Base-by-base conservation (phyloP, 495 filamentous ascomycete genomes). In the Annulohypoxylon bovei region DNA sequence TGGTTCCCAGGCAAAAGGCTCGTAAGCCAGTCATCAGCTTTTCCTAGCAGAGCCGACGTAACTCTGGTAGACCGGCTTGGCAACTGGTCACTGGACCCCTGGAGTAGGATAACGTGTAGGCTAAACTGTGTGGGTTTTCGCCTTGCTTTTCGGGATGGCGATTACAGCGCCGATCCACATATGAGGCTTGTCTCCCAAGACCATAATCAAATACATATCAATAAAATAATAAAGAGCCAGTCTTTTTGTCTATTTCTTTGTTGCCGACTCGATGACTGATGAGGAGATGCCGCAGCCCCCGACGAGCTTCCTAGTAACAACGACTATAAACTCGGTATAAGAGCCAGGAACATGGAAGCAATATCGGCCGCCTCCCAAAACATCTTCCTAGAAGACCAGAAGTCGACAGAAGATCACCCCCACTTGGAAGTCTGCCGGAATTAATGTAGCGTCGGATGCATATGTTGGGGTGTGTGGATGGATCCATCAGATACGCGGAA, bases 341-440 rank as follows among this genome's bases (percentile, higher is more conserved):
- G 35, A 35, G 22, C 11, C n/a, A n/a, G 39, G 20, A 20, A 16
- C 16, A 18, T 30, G 20, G 1, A 30, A 22, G 8, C 22, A 12
- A 28, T 22, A 57, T 30, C n/a, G 25, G 25, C 32, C 28, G 49
- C 42, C 49, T 35, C 52, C 35, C 37, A 57, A 54, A 56, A 39
- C 46, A 65, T 58, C 54, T 46, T 70, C 47, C 32, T 18, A 39
- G n/a, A 50, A 65, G 42, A 56, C 40, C 20, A 23, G 27, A 58
- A 50, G 52, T 57, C 63, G 68, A 57, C 42, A 52, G 49, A 49
- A 23, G 57, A 50, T 57, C 50, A 49, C 32, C 57, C 58, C 69
- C 69, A 72, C 69, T 67, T 67, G 53, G 64, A 30, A 57, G 64
- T 52, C 60, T 67, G 64, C 59, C 69, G 69, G 64, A 67, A 67